Percentiles rank a stretch among this genome's conserved stretches.
These are phyloP conservation scores for Heliamphora pulchella DNA, from an alignment of 179 eudicot genomes.

Conservation along the genomic window DNA sequence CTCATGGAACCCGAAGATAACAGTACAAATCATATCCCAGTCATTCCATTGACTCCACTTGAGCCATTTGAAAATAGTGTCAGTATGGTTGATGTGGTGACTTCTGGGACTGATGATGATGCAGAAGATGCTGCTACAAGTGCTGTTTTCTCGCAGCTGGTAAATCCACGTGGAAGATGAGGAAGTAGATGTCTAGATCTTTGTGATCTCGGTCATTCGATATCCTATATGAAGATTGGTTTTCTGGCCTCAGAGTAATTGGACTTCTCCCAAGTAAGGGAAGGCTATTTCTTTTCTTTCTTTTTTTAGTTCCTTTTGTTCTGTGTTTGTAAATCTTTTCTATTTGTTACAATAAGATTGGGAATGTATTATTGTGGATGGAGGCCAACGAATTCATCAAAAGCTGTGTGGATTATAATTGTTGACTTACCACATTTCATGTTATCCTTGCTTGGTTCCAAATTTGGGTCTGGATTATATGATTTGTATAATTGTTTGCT, in stretches of 20 bases:
- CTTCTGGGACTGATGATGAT: conserved; percentile 66
- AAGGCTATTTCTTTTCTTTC: neutral
- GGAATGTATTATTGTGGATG: neutral
- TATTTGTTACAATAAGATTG: conserved; percentile 10
- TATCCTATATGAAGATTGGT: conserved; percentile 8
- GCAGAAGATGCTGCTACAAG: conserved; percentile 73
- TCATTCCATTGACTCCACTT: conserved; percentile 46
- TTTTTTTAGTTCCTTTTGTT: neutral
- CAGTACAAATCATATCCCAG: conserved; percentile 80
- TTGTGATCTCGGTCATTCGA: conserved; percentile 12
- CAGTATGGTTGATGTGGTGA: conserved; percentile 49
- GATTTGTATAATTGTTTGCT: neutral
- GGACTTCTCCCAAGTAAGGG: conserved; percentile 16
- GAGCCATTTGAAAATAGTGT: conserved; percentile 68
- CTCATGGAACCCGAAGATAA: conserved; percentile 75
- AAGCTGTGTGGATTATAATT: neutral
- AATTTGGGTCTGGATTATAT: neutral
- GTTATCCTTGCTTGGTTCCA: neutral
- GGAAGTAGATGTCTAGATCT: neutral
- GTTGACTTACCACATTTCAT: conserved; percentile 8
- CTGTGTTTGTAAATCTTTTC: neutral
- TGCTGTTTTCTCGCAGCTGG: conserved; percentile 84
- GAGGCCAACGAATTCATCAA: neutral
- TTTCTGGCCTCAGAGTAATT: conserved; percentile 5
- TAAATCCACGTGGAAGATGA: conserved; percentile 92